These are phyloP conservation scores for Claviceps spartinae DNA, from an alignment of 2,329 filamentous ascomycete genomes.

Conservation along the genomic window DNA sequence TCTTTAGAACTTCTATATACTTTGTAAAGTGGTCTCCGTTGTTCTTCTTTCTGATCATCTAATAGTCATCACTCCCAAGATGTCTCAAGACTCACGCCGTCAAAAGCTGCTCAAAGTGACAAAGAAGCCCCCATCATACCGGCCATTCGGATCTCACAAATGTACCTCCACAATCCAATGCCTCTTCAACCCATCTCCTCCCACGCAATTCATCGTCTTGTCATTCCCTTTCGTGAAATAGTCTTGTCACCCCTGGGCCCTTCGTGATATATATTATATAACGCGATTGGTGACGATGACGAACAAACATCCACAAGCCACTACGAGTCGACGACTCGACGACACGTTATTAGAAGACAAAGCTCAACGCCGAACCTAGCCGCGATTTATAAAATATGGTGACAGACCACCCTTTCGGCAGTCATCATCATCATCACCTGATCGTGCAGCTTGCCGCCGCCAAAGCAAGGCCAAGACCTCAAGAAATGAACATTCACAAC, in stretches of 20 bases:
- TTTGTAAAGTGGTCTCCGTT: no score
- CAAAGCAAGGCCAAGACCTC: conserved; percentile 40
- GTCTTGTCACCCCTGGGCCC: neutral
- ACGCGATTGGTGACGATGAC: conserved; percentile 40
- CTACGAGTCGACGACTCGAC: no score
- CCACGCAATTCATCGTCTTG: conserved; percentile 23
- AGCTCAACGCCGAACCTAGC: conserved; percentile 7
- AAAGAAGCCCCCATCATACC: conserved; percentile 28
- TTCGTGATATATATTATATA: conserved; percentile 36
- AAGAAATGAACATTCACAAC: conserved; percentile 24
- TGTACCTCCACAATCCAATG: conserved; percentile 40
- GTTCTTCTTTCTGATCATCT: no score
- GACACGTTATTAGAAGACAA: conserved; percentile 15
- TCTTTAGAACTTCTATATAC: no score
- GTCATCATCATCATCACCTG: conserved; percentile 15
- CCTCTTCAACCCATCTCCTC: conserved; percentile 25
- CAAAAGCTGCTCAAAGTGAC: conserved; percentile 21
- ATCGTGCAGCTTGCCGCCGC: conserved; percentile 37
- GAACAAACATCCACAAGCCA: conserved; percentile 40
- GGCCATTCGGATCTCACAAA: conserved; percentile 24
- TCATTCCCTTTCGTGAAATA: conserved; percentile 19
- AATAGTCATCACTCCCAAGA: no score
- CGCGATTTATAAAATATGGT: neutral
- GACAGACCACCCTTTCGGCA: conserved; percentile 11
- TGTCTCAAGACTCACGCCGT: conserved; percentile 7